phyloP scores from a whole-genome alignment of 306 rosid genomes.

The Vachellia collinsii region DNA sequence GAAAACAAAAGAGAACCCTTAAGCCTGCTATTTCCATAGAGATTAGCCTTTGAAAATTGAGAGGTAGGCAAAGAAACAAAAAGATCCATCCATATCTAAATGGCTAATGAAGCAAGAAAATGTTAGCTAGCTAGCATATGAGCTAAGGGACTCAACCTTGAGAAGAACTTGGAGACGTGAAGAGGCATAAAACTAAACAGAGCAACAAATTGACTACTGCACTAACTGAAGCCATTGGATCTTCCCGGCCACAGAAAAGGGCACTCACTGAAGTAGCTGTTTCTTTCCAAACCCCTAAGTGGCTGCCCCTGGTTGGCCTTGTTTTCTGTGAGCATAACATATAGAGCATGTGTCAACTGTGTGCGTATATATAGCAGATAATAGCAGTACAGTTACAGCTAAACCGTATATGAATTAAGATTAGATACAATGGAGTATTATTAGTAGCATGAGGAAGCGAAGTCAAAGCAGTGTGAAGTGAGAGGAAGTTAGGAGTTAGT shows the following conservation, averaged over 20 bases:
- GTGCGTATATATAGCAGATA: not conserved
- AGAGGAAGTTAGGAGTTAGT: not conserved
- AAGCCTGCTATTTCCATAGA: not conserved
- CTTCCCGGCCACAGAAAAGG: constrained; percentile 49
- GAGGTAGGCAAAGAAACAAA: constrained; percentile 21
- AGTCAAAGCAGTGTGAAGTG: not conserved
- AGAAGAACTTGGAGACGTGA: constrained; percentile 45
- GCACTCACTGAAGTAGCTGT: constrained; percentile 48
- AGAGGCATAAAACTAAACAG: constrained; percentile 47
- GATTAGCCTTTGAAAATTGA: not conserved
- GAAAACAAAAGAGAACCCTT: constrained; percentile 20
- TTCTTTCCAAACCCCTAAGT: constrained; percentile 61
- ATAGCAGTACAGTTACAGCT: not conserved
- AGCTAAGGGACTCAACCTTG: constrained; percentile 53
- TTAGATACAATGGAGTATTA: not conserved
- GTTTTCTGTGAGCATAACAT: constrained; percentile 49
- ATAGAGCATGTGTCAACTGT: not conserved
- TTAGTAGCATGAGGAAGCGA: not conserved
- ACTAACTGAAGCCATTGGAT: constrained; percentile 68
- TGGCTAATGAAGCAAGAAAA: not conserved
- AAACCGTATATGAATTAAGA: not conserved
- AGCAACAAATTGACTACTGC: constrained; percentile 54
- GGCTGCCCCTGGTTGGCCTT: constrained; percentile 80
- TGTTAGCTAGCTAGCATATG: not conserved
- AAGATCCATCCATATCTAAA: not conserved